These are phyloP conservation scores for Fusarium newnesense DNA, from an alignment of 2,329 filamentous ascomycete species.

Conservation along the genomic window DNA sequence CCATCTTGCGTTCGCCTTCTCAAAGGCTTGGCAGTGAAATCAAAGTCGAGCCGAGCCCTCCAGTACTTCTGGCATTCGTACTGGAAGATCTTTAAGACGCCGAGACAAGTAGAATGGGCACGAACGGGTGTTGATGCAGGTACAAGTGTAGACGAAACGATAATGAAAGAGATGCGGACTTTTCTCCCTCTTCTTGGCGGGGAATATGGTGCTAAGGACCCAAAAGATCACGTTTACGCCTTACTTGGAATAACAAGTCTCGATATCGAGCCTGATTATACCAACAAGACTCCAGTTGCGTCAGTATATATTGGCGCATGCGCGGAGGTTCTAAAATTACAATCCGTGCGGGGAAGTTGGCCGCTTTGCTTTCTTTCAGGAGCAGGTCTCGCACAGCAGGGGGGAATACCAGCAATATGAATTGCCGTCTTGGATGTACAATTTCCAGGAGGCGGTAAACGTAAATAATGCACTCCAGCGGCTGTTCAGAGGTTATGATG, in stretches of 20 bases:
- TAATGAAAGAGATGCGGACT: rapidly evolving
- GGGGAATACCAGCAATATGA: not conserved
- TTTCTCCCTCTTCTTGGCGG: not conserved
- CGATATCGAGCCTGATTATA: conserved; percentile 1
- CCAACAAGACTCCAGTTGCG: not conserved
- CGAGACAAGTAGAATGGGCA: not conserved
- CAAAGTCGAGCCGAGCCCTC: not conserved
- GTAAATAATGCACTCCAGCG: rapidly evolving
- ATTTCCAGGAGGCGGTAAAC: not conserved
- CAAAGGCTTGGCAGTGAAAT: not conserved
- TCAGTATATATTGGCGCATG: not conserved
- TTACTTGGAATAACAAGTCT: not conserved
- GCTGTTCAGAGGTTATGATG: not conserved
- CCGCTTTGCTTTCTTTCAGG: not conserved
- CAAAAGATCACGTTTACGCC: conserved; percentile 7
- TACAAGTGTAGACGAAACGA: rapidly evolving
- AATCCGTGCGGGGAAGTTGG: rapidly evolving
- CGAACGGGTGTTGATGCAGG: rapidly evolving
- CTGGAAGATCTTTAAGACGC: not conserved
- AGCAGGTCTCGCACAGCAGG: not conserved
- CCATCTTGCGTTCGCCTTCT: not conserved
- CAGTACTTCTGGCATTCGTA: not conserved
- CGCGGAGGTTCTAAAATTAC: not conserved
- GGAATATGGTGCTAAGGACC: not conserved
- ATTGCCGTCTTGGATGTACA: conserved; percentile 4